These are phyloP conservation scores for Taphrina populina DNA, from an alignment of 1,139 yeast species.

Conservation along the genomic window DNA sequence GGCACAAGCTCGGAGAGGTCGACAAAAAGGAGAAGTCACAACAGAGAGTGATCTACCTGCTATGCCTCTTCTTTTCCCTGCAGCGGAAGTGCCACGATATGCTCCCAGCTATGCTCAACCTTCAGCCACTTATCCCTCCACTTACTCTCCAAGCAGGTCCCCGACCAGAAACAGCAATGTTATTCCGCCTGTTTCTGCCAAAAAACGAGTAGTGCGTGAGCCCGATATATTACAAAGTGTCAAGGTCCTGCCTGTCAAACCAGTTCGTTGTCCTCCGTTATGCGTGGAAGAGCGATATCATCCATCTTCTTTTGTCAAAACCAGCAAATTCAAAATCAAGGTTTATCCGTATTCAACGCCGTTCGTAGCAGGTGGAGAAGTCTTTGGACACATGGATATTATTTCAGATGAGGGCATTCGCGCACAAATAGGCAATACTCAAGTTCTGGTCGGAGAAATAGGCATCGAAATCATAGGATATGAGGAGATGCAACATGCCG, in stretches of 20 bases:
- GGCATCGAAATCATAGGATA: slow-evolving; percentile 37
- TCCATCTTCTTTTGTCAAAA: slow-evolving; percentile 15
- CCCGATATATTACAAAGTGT: slow-evolving; percentile 19
- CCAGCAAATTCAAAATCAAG: slow-evolving; percentile 30
- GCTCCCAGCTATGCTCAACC: background rate
- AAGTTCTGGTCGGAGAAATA: slow-evolving; percentile 35
- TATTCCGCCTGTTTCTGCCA: background rate
- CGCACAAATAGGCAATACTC: slow-evolving; percentile 22
- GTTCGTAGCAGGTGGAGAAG: slow-evolving; percentile 32
- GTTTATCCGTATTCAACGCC: slow-evolving; percentile 15
- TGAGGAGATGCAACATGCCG: slow-evolving; percentile 32
- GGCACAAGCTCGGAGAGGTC: slow-evolving; percentile 21
- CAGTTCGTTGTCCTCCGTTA: slow-evolving; percentile 18
- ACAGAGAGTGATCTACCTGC: slow-evolving; percentile 27
- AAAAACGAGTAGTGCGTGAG: background rate
- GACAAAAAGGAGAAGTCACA: slow-evolving; percentile 16
- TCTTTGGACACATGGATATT: slow-evolving; percentile 28
- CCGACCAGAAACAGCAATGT: background rate
- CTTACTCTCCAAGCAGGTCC: slow-evolving; percentile 2
- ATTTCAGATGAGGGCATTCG: slow-evolving; percentile 25
- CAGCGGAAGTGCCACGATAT: background rate
- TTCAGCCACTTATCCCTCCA: background rate
- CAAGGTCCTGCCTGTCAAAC: slow-evolving; percentile 24
- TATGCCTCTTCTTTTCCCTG: slow-evolving; percentile 25
- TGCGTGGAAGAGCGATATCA: slow-evolving; percentile 27